Evolutionary conservation across 2,329 filamentous ascomycete genomes (phyloP).

Genomic region (Alternaria ethzedia): DNA sequence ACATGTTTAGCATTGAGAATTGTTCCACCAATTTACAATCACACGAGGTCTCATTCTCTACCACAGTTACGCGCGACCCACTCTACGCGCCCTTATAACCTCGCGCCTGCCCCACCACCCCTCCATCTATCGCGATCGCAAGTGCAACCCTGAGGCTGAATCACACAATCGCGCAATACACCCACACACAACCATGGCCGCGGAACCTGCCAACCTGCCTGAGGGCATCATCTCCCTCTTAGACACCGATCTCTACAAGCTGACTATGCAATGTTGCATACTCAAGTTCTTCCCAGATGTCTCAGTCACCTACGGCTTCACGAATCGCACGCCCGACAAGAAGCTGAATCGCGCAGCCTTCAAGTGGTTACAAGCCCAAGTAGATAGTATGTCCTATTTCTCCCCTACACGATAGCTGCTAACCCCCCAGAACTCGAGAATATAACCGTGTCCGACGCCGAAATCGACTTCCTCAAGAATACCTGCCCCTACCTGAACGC

Average conservation of each 20-base stretch:
- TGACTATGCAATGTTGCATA: constrained; percentile 94
- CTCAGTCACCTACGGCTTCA: constrained; percentile 89
- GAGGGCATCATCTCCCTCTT: constrained; percentile 54
- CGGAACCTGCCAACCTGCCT: constrained; percentile 33
- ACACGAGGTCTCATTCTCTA: background rate
- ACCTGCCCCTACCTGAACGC: constrained; percentile 81
- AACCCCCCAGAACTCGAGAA: constrained; percentile 73
- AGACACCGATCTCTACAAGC: constrained; percentile 80
- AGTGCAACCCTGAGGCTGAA: constrained; percentile 6
- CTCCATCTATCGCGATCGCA: constrained; percentile 26
- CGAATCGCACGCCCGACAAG: constrained; percentile 93
- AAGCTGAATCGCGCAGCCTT: constrained; percentile 84
- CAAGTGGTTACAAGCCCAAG: constrained; percentile 83
- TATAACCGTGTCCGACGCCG: constrained; percentile 78
- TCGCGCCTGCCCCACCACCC: constrained; percentile 38
- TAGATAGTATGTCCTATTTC: constrained; percentile 67
- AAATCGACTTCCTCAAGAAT: constrained; percentile 77
- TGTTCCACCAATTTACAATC: background rate
- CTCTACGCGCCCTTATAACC: constrained; percentile 1
- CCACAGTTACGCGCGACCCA: background rate
- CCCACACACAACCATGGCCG: constrained; percentile 28
- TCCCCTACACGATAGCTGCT: constrained; percentile 6
- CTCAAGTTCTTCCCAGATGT: constrained; percentile 85
- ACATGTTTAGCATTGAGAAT: background rate
- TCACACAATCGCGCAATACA: background rate